phyloP scores from a whole-genome alignment of 2,329 filamentous ascomycete species.

The Cytospora paraplurivora region DNA sequence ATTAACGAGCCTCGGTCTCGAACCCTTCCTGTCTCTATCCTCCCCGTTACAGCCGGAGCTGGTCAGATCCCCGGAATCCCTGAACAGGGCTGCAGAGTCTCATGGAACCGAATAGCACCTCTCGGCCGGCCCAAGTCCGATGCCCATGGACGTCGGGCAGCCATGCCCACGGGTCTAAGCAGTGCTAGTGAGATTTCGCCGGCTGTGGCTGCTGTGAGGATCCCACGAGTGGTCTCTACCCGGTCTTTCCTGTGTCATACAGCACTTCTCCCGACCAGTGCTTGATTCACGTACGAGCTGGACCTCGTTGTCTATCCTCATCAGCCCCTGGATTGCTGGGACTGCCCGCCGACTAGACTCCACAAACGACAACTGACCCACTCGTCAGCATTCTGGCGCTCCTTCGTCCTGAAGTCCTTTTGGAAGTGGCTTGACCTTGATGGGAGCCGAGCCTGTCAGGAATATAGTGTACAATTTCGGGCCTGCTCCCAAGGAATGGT shows the following conservation, averaged over 20 bases:
- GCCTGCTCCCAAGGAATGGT: neutral
- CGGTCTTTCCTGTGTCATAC: neutral
- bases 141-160: neutral
- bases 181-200: too few relatives aligned
- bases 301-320: slow-evolving; percentile 9
- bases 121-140: neutral
- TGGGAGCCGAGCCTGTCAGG: slow-evolving; percentile 1
- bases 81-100: neutral
- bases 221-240: neutral
- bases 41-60: too few relatives aligned
- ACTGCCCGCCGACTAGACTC: slow-evolving; percentile 9
- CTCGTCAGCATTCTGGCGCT: slow-evolving; percentile 6
- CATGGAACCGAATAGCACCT: neutral
- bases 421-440: slow-evolving; percentile 1
- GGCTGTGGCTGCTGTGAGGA: too few relatives aligned
- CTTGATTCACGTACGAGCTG: neutral
- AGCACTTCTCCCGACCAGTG: neutral
- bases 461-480: slow-evolving; percentile 9
- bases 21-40: neutral
- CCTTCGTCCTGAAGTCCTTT: slow-evolving; percentile 1
- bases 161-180: neutral
- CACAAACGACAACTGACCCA: slow-evolving; percentile 2
- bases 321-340: slow-evolving; percentile 18
- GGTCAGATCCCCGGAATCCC: neutral
- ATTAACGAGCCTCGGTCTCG: neutral